Evolutionary conservation across 352 stramenopile genomes (phyloP).

Genomic region (Phytopythium boreale): DNA sequence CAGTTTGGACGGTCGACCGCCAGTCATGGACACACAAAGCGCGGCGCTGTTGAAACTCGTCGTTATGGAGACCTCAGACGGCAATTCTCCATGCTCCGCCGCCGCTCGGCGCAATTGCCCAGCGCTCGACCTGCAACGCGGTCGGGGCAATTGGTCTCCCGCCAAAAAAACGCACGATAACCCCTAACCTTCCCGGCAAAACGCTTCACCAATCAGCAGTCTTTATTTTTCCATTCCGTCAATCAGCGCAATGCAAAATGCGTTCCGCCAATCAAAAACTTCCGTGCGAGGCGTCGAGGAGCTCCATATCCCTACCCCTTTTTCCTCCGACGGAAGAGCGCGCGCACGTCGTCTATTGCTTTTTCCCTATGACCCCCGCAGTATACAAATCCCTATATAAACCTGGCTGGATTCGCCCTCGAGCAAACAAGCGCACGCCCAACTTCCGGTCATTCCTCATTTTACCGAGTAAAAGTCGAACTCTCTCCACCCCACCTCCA

Average conservation of each 20-base stretch:
- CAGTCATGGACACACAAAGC: too few relatives aligned
- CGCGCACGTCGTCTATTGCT: too few relatives aligned
- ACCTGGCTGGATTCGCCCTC: too few relatives aligned
- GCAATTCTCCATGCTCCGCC: too few relatives aligned
- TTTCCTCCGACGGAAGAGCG: neutral
- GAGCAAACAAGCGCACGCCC: too few relatives aligned
- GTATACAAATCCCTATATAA: neutral
- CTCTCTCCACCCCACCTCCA: constrained; percentile 6
- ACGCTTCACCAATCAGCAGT: constrained; percentile 12
- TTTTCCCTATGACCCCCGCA: too few relatives aligned
- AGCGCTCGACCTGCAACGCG: neutral
- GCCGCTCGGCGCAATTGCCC: too few relatives aligned
- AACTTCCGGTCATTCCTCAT: constrained; percentile 34
- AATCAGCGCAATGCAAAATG: constrained; percentile 13
- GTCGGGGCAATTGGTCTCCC: constrained; percentile 3
- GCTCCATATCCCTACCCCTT: neutral
- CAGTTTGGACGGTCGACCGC: too few relatives aligned
- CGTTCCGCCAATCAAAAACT: constrained; percentile 18
- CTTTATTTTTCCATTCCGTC: neutral
- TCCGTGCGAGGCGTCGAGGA: constrained; percentile 9
- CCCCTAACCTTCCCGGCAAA: neutral
- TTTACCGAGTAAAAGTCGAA: constrained; percentile 19
- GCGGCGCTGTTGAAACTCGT: too few relatives aligned
- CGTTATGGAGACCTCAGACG: too few relatives aligned
- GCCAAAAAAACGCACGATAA: neutral